These are phyloP conservation scores for Neonectria coccinea DNA, from an alignment of 2,329 filamentous ascomycete species.

Conservation along the genomic window DNA sequence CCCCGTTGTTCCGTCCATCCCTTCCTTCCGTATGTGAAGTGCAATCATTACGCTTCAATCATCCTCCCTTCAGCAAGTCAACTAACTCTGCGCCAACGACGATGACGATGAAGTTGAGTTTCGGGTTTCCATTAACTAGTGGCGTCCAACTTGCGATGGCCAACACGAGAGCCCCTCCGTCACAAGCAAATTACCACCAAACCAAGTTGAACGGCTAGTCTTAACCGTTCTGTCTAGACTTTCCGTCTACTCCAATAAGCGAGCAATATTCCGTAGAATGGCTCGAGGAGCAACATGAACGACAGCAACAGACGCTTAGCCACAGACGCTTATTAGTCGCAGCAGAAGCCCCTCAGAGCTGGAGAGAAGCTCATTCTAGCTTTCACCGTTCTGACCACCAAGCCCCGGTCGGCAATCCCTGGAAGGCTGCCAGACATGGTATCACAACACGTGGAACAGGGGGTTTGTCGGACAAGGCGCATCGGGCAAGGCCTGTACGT, in stretches of 20 bases:
- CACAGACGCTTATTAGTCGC: no score
- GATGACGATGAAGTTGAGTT: not conserved
- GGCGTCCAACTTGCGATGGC: not conserved
- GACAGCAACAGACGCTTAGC: not conserved
- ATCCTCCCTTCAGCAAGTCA: not conserved
- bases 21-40: conserved; percentile 6
- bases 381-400: conserved; percentile 20
- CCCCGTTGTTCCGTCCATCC: conserved; percentile 6
- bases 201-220: no score
- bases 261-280: not conserved
- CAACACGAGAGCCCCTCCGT: not conserved
- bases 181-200: not conserved
- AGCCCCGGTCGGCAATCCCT: conserved; percentile 21
- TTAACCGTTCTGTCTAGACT: not conserved
- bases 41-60: not conserved
- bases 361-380: not conserved
- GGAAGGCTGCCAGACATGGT: conserved; percentile 17
- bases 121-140: not conserved
- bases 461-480: conserved; percentile 25
- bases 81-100: not conserved
- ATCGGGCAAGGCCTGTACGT: conserved; percentile 31
- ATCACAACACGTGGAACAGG: conserved; percentile 31
- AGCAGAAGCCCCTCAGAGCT: not conserved
- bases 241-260: not conserved
- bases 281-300: not conserved